Conservation (phyloP, 371 early-diverging fungal genomes). For the Agmasoma carcini region DNA sequence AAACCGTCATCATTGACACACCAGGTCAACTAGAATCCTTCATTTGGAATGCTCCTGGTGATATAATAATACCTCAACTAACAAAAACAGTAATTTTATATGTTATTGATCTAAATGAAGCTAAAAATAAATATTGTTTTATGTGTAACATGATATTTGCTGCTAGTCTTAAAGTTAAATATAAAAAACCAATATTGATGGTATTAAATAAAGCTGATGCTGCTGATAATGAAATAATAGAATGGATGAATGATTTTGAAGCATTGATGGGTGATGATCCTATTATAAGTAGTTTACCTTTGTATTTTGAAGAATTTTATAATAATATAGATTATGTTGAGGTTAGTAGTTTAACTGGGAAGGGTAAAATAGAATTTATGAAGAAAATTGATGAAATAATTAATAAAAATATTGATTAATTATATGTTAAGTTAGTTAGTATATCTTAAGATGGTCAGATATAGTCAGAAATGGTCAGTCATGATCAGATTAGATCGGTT, state of each 20-base stretch:
- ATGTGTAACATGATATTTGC: constrained; percentile 99
- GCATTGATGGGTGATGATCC: constrained; percentile 58
- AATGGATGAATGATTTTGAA: constrained; percentile 92
- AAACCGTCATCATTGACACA: constrained; percentile 78
- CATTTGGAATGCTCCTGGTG: constrained; percentile 94
- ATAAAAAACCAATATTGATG: constrained; percentile 73
- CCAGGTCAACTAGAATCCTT: constrained; percentile 99
- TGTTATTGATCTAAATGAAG: constrained; percentile 83
- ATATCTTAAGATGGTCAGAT: neutral
- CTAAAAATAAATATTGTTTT: constrained; percentile 78
- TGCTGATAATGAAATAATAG: constrained; percentile 64
- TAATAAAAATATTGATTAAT: neutral
- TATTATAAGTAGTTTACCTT: constrained; percentile 74
- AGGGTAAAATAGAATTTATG: constrained; percentile 77
- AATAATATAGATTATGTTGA: constrained; percentile 61
- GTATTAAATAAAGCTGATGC: constrained; percentile 94
- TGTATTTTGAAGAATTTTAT: constrained; percentile 95
- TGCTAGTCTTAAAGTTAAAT: constrained; percentile 56
- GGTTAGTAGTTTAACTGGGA: constrained; percentile 78
- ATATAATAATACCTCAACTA: constrained; percentile 36
- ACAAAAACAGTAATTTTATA: constrained; percentile 58
- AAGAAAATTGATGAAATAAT: constrained; percentile 36
- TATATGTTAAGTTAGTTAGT: neutral
- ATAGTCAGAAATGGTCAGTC: too few species aligned
- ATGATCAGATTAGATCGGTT: too few species aligned